Conservation (phyloP, 2,329 filamentous ascomycete species). For the Fusarium pilosicola region DNA sequence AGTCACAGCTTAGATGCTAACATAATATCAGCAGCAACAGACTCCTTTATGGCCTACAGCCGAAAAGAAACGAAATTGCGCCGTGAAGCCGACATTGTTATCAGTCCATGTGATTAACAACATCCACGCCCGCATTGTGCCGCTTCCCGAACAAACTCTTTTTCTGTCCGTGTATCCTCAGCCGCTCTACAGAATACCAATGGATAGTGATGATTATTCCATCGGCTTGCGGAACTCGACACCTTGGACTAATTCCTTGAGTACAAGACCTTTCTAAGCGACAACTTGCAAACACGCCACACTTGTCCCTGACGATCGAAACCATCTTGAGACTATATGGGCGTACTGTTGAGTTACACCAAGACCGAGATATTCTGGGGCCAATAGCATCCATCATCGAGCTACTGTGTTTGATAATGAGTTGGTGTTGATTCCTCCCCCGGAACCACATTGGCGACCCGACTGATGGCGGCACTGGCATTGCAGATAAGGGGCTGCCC, state of each 20-base stretch:
- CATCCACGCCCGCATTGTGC: background rate
- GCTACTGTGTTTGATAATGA: background rate
- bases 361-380: background rate
- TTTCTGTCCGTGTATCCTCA: accelerated
- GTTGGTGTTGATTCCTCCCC: background rate
- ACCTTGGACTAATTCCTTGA: background rate
- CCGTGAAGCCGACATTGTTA: background rate
- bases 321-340: background rate
- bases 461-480: too few species aligned
- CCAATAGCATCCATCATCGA: background rate
- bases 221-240: too few species aligned
- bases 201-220: background rate
- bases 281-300: background rate
- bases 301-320: background rate
- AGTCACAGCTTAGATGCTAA: background rate
- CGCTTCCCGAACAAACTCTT: background rate
- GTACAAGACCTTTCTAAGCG: background rate
- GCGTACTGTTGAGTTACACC: background rate
- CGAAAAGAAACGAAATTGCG: too few species aligned
- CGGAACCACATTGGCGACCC: background rate
- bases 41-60: background rate
- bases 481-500: background rate
- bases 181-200: background rate
- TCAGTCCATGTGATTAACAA: background rate
- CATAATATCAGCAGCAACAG: background rate